Percentiles rank a stretch among this genome's conserved stretches.
Evolutionary conservation across 805 yeast genomes (phyloP).

Genomic region (Saccharomycopsis fodiens): DNA sequence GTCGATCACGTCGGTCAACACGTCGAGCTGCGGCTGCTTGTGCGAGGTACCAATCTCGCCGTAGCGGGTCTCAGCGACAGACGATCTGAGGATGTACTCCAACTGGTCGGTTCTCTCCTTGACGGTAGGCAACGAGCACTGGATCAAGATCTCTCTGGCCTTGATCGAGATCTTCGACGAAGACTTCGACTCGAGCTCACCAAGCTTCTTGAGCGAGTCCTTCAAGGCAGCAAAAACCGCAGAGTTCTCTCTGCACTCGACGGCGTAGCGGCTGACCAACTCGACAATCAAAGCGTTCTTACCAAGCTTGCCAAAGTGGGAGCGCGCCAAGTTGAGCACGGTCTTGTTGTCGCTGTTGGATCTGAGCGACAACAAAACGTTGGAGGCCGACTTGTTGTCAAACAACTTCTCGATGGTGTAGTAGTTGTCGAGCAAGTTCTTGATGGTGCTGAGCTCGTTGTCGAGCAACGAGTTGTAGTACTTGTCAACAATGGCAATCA

Average conservation of each 20-base stretch:
- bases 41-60: conserved; percentile 77
- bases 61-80: conserved; percentile 83
- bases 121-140: conserved; percentile 93
- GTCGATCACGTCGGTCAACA: conserved; percentile 87
- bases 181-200: conserved; percentile 82
- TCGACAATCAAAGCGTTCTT: conserved; percentile 87
- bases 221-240: conserved; percentile 62
- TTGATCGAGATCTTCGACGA: conserved; percentile 91
- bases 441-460: conserved; percentile 77
- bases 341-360: conserved; percentile 73
- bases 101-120: conserved; percentile 95
- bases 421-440: conserved; percentile 62
- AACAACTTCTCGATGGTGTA: conserved; percentile 72
- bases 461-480: conserved; percentile 71
- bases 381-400: conserved; percentile 73
- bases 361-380: conserved; percentile 63
- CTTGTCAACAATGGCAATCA: conserved; percentile 58
- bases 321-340: conserved; percentile 54
- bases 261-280: conserved; percentile 74
- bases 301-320: conserved; percentile 90
- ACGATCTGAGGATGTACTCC: conserved; percentile 87
- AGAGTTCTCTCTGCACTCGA: conserved; percentile 64
- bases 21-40: conserved; percentile 71
- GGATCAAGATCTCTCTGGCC: conserved; percentile 93
- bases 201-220: conserved; percentile 66